Evolutionary conservation across 805 yeast species (phyloP).

Genomic region (Kodamaea kakaduensis): DNA sequence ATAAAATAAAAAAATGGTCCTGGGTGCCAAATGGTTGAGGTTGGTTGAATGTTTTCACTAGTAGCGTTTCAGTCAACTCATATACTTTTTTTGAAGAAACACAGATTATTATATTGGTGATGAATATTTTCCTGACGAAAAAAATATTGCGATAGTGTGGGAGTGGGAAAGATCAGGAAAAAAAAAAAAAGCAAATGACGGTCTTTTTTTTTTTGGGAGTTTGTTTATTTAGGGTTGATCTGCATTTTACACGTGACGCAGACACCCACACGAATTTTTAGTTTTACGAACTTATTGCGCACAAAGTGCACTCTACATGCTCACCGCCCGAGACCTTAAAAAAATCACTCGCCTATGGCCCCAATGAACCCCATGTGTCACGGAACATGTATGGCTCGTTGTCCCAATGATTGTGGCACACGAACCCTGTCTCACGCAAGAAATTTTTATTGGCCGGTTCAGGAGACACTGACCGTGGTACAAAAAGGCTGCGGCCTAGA

Average conservation of each 20-base stretch:
- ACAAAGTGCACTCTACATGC: no score
- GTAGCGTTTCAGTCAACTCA: not conserved
- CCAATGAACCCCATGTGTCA: no score
- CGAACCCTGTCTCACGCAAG: no score
- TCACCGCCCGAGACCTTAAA: no score
- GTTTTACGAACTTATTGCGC: slow-evolving; percentile 2
- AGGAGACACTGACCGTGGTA: no score
- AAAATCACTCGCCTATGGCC: no score
- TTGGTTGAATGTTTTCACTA: not conserved
- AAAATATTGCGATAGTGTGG: slow-evolving; percentile 1
- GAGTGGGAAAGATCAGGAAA: slow-evolving; percentile 3
- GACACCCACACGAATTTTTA: slow-evolving; percentile 1
- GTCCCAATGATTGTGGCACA: no score
- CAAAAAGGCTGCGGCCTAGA: no score
- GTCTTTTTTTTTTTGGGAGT: not conserved
- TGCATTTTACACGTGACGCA: slow-evolving; percentile 1
- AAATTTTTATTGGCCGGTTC: no score
- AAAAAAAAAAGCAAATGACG: not conserved
- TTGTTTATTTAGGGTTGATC: slow-evolving; percentile 2
- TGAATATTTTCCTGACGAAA: slow-evolving; percentile 1
- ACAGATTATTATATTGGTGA: slow-evolving; percentile 2
- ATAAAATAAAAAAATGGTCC: no score
- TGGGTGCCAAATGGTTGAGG: no score
- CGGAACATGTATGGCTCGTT: no score
- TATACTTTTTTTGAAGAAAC: slow-evolving; percentile 1